Evolutionary conservation across 805 yeast genomes (phyloP).

Genomic region (Komagataella pseudopastoris): DNA sequence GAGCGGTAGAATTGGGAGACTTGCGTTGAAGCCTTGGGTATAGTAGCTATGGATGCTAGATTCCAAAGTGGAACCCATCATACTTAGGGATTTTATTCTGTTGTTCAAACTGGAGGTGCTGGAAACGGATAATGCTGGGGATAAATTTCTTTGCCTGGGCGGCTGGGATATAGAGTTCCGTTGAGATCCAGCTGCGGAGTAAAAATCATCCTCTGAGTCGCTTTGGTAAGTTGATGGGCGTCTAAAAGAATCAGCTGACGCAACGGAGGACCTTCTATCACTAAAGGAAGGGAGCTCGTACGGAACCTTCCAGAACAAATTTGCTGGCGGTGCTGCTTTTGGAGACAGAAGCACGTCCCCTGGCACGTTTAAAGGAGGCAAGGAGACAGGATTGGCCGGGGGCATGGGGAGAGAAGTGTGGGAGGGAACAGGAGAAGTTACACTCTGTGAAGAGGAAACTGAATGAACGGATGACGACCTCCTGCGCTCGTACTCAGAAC

Average conservation of each 20-base stretch:
- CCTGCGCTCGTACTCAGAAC: not conserved
- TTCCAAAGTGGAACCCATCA: slow-evolving; percentile 15
- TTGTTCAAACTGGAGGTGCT: slow-evolving; percentile 13
- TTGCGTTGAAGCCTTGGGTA: slow-evolving; percentile 23
- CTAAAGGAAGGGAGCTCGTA: slow-evolving; percentile 34
- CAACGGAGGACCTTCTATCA: slow-evolving; percentile 34
- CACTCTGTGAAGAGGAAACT: not conserved
- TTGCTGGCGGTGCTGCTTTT: slow-evolving; percentile 5
- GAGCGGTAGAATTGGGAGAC: slow-evolving; percentile 31
- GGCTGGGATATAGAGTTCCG: not conserved
- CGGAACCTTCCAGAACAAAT: slow-evolving; percentile 46
- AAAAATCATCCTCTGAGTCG: slow-evolving; percentile 20
- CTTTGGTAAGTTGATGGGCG: slow-evolving; percentile 15
- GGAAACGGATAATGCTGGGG: not conserved
- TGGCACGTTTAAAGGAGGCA: not conserved
- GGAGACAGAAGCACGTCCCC: not conserved
- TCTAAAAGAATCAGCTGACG: slow-evolving; percentile 32
- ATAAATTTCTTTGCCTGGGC: not conserved
- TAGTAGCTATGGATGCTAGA: slow-evolving; percentile 26
- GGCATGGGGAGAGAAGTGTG: not conserved
- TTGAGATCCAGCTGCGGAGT: not conserved
- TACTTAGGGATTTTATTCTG: slow-evolving; percentile 9
- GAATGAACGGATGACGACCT: not conserved
- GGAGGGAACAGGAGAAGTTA: not conserved
- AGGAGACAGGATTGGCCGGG: not conserved